Conservation (phyloP, 768 basidiomycete genomes). For the Rickenella mellea region DNA sequence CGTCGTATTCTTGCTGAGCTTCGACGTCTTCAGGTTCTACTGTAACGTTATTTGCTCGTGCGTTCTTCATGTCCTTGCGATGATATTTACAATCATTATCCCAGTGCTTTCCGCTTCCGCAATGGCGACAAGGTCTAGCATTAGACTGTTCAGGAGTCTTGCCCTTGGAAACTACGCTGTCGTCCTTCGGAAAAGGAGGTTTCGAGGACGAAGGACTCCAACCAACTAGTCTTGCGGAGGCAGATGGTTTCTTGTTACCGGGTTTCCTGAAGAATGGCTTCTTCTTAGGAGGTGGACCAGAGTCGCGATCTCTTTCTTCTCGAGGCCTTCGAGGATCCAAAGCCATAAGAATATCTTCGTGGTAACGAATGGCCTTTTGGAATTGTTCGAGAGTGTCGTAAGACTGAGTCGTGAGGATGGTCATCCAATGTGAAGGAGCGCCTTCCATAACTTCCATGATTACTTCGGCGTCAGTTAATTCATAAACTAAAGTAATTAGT, state of each 20-base stretch:
- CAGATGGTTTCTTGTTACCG: background rate
- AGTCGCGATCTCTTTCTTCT: background rate
- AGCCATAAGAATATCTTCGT: constrained; percentile 13
- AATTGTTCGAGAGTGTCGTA: constrained; percentile 12
- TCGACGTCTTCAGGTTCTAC: constrained; percentile 9
- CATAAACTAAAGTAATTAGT: constrained; percentile 10
- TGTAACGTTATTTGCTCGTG: constrained; percentile 12
- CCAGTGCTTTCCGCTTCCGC: constrained; percentile 23
- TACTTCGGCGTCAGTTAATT: constrained; percentile 17
- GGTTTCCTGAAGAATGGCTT: background rate
- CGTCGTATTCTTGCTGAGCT: constrained; percentile 22
- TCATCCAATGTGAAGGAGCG: constrained; percentile 20
- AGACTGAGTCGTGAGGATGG: constrained; percentile 14
- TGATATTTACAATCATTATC: constrained; percentile 23
- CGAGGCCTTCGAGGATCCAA: constrained; percentile 4
- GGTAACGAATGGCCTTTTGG: no score
- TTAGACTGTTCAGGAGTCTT: background rate
- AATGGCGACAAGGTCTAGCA: constrained; percentile 5
- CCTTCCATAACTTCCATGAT: constrained; percentile 26
- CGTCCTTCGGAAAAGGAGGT: constrained; percentile 18
- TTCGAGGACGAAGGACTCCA: constrained; percentile 1
- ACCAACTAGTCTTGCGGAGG: constrained; percentile 4
- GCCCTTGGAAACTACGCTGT: constrained; percentile 9
- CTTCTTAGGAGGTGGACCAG: background rate
- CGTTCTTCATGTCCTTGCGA: constrained; percentile 8